phyloP scores from a whole-genome alignment of 805 yeast genomes.

The Zygoascus tannicola region DNA sequence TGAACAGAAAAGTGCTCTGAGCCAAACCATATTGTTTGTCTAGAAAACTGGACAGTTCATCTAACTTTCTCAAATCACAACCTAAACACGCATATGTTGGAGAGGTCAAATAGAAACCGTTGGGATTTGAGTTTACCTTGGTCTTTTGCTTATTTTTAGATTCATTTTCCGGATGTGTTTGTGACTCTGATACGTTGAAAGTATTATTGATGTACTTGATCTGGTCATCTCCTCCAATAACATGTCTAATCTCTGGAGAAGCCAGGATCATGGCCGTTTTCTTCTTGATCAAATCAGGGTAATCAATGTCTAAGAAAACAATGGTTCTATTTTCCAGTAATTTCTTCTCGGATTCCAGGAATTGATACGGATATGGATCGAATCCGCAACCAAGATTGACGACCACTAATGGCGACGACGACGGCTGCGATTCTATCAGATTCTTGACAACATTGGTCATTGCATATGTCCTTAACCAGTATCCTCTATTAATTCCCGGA shows the following conservation, averaged over 20 bases:
- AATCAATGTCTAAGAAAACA: slow-evolving; percentile 62
- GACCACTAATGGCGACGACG: slow-evolving; percentile 27
- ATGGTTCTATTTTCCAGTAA: slow-evolving; percentile 27
- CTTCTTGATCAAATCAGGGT: slow-evolving; percentile 53
- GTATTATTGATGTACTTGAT: background rate
- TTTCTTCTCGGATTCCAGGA: slow-evolving; percentile 24
- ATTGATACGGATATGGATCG: slow-evolving; percentile 51
- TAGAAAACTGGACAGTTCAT: slow-evolving; percentile 25
- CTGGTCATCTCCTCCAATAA: slow-evolving; percentile 33
- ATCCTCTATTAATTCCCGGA: slow-evolving; percentile 75
- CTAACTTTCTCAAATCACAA: slow-evolving; percentile 52
- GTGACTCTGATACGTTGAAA: background rate
- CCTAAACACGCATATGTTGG: slow-evolving; percentile 48
- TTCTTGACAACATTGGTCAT: slow-evolving; percentile 40
- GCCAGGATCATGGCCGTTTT: slow-evolving; percentile 45
- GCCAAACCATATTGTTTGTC: slow-evolving; percentile 11
- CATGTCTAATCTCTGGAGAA: slow-evolving; percentile 37
- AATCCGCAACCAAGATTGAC: slow-evolving; percentile 77
- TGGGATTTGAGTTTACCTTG: background rate
- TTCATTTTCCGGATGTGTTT: background rate
- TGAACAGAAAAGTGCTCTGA: slow-evolving; percentile 36
- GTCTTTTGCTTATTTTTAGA: background rate
- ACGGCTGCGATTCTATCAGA: slow-evolving; percentile 29
- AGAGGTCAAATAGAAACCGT: background rate
- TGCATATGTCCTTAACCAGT: slow-evolving; percentile 72